phyloP scores from a whole-genome alignment of 192 early-diverging fungal species.

The Gamsiella multidivaricata region DNA sequence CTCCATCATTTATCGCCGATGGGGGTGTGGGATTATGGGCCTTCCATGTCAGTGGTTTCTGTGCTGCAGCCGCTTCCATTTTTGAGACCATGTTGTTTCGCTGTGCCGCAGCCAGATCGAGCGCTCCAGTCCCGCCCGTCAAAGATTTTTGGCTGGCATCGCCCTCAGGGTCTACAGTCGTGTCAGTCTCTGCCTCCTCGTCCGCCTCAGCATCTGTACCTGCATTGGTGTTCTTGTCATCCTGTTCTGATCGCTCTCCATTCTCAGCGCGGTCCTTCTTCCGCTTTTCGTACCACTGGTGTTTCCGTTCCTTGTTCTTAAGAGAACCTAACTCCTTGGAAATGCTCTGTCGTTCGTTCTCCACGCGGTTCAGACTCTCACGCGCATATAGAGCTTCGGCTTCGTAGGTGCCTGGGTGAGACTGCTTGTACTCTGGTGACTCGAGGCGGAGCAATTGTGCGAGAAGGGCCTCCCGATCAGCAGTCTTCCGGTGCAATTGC shows the following conservation, averaged over 20 bases:
- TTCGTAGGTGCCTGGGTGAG: slow-evolving; percentile 28
- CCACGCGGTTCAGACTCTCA: slow-evolving; percentile 23
- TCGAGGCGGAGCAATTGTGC: slow-evolving; percentile 39
- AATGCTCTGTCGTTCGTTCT: slow-evolving; percentile 35
- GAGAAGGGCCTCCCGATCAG: slow-evolving; percentile 36
- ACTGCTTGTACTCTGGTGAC: slow-evolving; percentile 30
- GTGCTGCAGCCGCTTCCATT: not conserved
- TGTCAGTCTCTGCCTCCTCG: slow-evolving; percentile 39
- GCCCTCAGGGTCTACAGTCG: slow-evolving; percentile 44
- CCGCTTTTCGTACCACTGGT: slow-evolving; percentile 68
- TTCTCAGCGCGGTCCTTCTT: slow-evolving; percentile 44
- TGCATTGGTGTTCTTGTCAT: slow-evolving; percentile 20
- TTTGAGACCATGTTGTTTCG: not conserved
- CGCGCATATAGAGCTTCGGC: slow-evolving; percentile 31
- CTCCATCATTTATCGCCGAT: not conserved
- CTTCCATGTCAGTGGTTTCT: slow-evolving; percentile 15
- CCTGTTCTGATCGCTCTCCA: slow-evolving; percentile 23
- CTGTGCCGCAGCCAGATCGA: not conserved
- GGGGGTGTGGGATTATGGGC: slow-evolving; percentile 2
- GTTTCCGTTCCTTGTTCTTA: slow-evolving; percentile 67
- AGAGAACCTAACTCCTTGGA: slow-evolving; percentile 49
- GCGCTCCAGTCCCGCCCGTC: not conserved
- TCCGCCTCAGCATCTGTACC: slow-evolving; percentile 40
- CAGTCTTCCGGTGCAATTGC: slow-evolving; percentile 43
- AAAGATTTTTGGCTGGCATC: slow-evolving; percentile 27